Percentiles rank a stretch among this genome's conserved stretches.
These are phyloP conservation scores for Lagenaria siceraria DNA, from an alignment of 306 rosid genomes.

Conservation along the genomic window DNA sequence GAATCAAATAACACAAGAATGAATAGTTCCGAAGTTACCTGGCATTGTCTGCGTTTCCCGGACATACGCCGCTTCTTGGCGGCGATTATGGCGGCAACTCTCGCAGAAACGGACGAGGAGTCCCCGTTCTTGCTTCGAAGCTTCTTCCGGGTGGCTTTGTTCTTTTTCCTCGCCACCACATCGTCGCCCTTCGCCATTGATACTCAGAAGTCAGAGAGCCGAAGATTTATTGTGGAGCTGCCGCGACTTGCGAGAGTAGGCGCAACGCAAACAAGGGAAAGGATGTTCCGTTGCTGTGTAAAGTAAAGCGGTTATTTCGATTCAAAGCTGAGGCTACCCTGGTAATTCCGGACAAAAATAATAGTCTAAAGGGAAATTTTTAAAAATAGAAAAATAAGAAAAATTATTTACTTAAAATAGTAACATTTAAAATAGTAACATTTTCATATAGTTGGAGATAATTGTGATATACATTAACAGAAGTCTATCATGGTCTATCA, in stretches of 20 bases:
- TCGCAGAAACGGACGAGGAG: slow-evolving; percentile 47
- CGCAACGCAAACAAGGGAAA: background rate
- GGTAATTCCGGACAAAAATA: background rate
- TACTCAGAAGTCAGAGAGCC: background rate
- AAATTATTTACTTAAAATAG: too few relatives aligned
- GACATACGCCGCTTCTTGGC: slow-evolving; percentile 90
- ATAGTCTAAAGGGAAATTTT: too few relatives aligned
- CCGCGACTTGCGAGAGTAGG: background rate
- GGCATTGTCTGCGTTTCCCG: slow-evolving; percentile 76
- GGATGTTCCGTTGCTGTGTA: background rate
- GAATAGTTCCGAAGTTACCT: slow-evolving; percentile 27
- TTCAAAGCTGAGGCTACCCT: background rate
- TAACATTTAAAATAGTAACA: too few relatives aligned
- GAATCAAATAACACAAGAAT: background rate
- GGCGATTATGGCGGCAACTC: slow-evolving; percentile 69
- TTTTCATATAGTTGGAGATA: too few relatives aligned
- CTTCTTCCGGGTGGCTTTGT: slow-evolving; percentile 44
- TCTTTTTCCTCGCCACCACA: slow-evolving; percentile 35
- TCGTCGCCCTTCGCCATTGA: slow-evolving; percentile 89
- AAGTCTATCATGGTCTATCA: too few relatives aligned
- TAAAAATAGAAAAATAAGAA: too few relatives aligned
- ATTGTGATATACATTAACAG: too few relatives aligned
- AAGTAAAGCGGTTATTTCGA: background rate
- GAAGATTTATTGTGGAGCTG: background rate
- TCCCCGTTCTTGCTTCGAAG: slow-evolving; percentile 20